phyloP scores from a whole-genome alignment of 192 early-diverging fungal genomes.

The Chytriomyces sp. region DNA sequence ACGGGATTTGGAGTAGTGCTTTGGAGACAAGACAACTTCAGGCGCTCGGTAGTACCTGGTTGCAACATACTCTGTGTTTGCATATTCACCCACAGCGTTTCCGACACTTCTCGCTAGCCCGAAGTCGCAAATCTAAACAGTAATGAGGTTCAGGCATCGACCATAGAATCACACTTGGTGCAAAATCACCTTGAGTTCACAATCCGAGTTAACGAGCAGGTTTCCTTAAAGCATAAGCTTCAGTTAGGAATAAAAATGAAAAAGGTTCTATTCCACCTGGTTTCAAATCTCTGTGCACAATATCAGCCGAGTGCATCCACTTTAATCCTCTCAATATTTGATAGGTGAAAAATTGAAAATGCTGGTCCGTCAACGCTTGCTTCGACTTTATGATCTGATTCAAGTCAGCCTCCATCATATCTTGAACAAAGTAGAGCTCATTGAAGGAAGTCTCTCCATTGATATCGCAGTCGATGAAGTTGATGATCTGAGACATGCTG shows the following conservation, averaged over 20 bases:
- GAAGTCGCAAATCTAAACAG: conserved; percentile 95
- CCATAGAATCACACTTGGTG: too few relatives aligned
- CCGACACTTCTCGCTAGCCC: conserved; percentile 87
- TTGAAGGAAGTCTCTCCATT: conserved; percentile 55
- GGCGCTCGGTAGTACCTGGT: conserved; percentile 99
- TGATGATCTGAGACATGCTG: conserved; percentile 55
- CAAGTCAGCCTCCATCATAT: conserved; percentile 88
- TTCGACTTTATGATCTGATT: conserved; percentile 85
- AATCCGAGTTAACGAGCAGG: conserved; percentile 96
- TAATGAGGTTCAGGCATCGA: too few relatives aligned
- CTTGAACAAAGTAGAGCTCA: conserved; percentile 66
- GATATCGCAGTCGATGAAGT: conserved; percentile 70
- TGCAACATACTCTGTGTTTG: conserved; percentile 99
- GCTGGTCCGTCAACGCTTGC: conserved; percentile 80
- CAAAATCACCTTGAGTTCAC: conserved; percentile 85
- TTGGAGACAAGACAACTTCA: conserved; percentile 97
- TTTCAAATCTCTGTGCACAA: conserved; percentile 95
- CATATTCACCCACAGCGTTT: conserved; percentile 68
- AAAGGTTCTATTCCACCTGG: conserved; percentile 63
- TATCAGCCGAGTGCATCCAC: conserved; percentile 91
- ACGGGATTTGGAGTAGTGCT: conserved; percentile 97
- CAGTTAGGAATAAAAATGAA: conserved; percentile 29
- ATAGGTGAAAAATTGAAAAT: conserved; percentile 91
- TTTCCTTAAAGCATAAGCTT: too few relatives aligned
- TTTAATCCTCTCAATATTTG: conserved; percentile 87